Conservation (phyloP, 2,329 filamentous ascomycete species). For the Xylariaceae sp. region DNA sequence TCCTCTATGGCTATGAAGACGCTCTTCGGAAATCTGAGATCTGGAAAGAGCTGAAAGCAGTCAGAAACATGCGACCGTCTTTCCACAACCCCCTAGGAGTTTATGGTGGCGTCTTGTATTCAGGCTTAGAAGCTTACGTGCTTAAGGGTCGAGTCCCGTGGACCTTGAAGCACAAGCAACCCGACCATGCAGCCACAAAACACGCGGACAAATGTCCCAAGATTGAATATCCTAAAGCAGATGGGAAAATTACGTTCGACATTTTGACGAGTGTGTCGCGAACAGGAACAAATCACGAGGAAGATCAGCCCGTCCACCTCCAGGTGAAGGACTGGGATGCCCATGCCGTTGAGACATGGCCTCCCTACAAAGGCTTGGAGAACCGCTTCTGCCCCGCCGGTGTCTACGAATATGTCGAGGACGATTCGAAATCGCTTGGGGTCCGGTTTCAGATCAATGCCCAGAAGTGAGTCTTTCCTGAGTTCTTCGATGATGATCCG, state of each 20-base stretch:
- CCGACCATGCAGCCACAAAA: constrained; percentile 81
- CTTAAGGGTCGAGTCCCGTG: constrained; percentile 86
- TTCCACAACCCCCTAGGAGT: constrained; percentile 89
- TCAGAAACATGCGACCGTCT: constrained; percentile 96
- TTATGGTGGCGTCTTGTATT: constrained; percentile 90
- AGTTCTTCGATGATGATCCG: not conserved
- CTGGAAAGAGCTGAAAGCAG: constrained; percentile 92
- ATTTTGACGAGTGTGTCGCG: constrained; percentile 94
- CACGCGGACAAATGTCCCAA: constrained; percentile 78
- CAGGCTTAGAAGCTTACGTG: constrained; percentile 87
- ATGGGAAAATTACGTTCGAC: constrained; percentile 93
- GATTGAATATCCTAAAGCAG: constrained; percentile 97
- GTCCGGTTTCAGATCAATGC: constrained; percentile 97
- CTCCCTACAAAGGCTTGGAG: constrained; percentile 88
- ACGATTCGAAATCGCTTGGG: constrained; percentile 81
- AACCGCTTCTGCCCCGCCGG: constrained; percentile 97
- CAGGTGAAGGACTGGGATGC: constrained; percentile 95
- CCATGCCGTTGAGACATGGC: constrained; percentile 83
- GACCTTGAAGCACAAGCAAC: constrained; percentile 84
- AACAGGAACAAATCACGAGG: constrained; percentile 97
- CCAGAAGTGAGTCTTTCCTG: constrained; percentile 78
- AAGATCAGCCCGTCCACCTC: constrained; percentile 95
- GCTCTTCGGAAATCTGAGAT: constrained; percentile 83
- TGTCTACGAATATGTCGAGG: constrained; percentile 98
- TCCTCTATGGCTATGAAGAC: constrained; percentile 94